Base-by-base conservation (phyloP, 2,329 filamentous ascomycete genomes). In the Karstenula rhodostoma region DNA sequence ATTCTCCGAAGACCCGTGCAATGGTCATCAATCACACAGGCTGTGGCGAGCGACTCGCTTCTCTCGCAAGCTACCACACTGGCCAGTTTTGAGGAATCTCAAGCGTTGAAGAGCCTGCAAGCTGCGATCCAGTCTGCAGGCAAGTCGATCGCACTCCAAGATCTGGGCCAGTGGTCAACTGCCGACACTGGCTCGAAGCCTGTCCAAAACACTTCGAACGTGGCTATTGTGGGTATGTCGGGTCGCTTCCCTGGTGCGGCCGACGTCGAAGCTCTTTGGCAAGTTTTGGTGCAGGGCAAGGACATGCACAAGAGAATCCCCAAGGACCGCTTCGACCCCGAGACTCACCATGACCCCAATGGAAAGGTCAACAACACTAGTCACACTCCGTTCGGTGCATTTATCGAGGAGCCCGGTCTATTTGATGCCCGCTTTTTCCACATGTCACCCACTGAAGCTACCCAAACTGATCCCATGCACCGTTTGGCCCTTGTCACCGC, bases 181-280 rank as follows among this genome's bases (percentile, higher is more conserved):
- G 40, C 37, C 37, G 40, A 42, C 10, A 46, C 40, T 42, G 27
- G 25, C 29, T 35, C 52, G 40, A 55, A 35, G 25, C 25, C 27
- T 33, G 47, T 49, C 25, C 23, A 49, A 25, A 35, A 27, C 13
- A 44, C 27, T 8, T 46, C 52, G 4, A 57, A 52, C 8, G 62
- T 63, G 25, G 72, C 71, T 7, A 67, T 74, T 43, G 56, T 73
- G 48, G 66, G 71, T n/a, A 57, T 64, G 35, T 70, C 71, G 4
- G 53, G 72, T 22, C 48, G 72, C 15, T 65, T 69, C n/a, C 69
- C 67, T 0, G 64, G 58, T 4, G 58, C 61, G 40, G 63, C 67
- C 19, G 59, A 64, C 47, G 58, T 57, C n/a, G 69, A 78, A 22
- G 60, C 60, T 19, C 75, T 80, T 54, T 79, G 78, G 78, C 66